phyloP scores from a whole-genome alignment of 352 stramenopile species.

The Globisporangium orthogonon region DNA sequence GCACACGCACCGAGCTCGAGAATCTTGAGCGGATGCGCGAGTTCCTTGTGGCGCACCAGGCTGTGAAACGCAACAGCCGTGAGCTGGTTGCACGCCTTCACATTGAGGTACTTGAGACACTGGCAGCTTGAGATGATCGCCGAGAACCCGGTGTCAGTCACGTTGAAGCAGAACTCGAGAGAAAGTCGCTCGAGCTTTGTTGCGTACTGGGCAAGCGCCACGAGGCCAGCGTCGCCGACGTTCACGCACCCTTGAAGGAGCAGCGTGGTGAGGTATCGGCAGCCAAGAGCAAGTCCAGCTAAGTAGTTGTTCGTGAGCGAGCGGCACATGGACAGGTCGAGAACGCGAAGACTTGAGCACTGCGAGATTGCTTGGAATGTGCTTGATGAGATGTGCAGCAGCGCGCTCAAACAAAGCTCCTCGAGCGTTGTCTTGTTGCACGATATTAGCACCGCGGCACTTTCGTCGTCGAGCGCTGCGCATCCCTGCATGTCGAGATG shows the following conservation, averaged over 20 bases:
- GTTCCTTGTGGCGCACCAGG: constrained; percentile 29
- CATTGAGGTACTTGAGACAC: constrained; percentile 63
- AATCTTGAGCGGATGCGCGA: constrained; percentile 21
- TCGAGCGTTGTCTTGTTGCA: constrained; percentile 43
- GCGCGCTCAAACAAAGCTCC: constrained; percentile 50
- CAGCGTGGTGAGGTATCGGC: constrained; percentile 34
- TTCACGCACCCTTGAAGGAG: constrained; percentile 57
- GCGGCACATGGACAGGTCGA: constrained; percentile 78
- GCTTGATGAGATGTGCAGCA: constrained; percentile 40
- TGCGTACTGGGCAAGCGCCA: constrained; percentile 29
- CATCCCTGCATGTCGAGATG: constrained; percentile 50
- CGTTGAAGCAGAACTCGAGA: constrained; percentile 86
- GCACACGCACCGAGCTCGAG: constrained; percentile 69
- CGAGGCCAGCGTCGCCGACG: constrained; percentile 55
- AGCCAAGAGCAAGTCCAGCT: constrained; percentile 29
- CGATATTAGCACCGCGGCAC: constrained; percentile 36
- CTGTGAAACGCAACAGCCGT: constrained; percentile 48
- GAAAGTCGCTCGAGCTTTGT: constrained; percentile 48
- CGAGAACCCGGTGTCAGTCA: constrained; percentile 64
- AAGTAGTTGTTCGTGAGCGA: constrained; percentile 55
- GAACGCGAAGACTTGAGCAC: constrained; percentile 37
- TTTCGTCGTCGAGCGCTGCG: constrained; percentile 36
- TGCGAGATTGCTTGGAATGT: constrained; percentile 59
- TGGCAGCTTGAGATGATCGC: constrained; percentile 43
- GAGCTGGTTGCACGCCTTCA: constrained; percentile 86